Evolutionary conservation across 148 eudicot genomes (phyloP).

Genomic region (Polygonum maritimum): DNA sequence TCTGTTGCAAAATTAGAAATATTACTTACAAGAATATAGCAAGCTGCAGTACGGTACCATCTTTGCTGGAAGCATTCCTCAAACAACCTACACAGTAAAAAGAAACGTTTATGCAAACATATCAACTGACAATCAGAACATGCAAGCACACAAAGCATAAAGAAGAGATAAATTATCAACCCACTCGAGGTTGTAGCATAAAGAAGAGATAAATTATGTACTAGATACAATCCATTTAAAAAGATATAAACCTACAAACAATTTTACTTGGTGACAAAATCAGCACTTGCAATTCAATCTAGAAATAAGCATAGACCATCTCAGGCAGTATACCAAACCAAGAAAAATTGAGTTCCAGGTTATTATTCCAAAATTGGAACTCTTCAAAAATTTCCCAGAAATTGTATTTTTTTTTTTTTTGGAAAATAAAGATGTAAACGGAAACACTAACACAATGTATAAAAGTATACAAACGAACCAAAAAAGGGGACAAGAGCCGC

Average conservation of each 20-base stretch:
- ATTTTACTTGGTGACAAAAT: background rate
- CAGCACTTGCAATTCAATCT: background rate
- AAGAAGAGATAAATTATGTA: background rate
- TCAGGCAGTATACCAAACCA: background rate
- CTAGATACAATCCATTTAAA: background rate
- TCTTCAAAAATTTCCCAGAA: background rate
- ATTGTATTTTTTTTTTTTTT: no score
- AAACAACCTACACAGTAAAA: conserved; percentile 54
- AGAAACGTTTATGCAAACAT: background rate
- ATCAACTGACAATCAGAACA: background rate
- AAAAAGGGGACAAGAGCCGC: background rate
- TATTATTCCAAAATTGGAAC: background rate
- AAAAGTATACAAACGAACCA: background rate
- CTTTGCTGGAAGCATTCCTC: conserved; percentile 94
- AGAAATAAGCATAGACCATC: background rate
- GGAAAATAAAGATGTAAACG: background rate
- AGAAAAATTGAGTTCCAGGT: background rate
- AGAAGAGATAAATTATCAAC: background rate
- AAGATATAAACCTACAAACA: background rate
- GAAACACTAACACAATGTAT: background rate
- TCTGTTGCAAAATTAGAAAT: background rate
- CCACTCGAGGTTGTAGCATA: background rate
- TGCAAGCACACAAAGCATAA: background rate
- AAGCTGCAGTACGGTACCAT: conserved; percentile 97
- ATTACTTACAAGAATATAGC: conserved; percentile 85